phyloP scores from a whole-genome alignment of 139 green algal genomes.

The Pseudopediastrum boryanum region DNA sequence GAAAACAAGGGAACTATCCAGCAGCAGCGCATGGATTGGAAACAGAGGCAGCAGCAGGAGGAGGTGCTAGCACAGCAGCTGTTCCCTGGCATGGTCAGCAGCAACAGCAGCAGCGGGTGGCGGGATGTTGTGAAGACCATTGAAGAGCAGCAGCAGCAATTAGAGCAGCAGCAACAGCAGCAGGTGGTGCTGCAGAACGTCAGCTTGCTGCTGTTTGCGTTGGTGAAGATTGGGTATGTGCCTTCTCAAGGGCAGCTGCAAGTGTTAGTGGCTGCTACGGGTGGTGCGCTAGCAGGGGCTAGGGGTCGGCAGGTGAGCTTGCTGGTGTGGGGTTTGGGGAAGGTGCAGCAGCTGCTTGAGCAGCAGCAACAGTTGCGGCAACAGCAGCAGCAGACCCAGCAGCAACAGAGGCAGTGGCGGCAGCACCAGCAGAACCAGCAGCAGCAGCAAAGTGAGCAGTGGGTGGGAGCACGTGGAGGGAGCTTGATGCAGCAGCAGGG shows the following conservation, averaged over 20 bases:
- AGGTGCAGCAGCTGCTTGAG: too few species aligned
- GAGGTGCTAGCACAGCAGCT: background rate
- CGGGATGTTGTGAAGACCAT: background rate
- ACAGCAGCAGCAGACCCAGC: background rate
- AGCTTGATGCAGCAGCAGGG: background rate
- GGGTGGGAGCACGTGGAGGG: background rate
- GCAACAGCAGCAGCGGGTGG: background rate
- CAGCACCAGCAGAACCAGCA: conserved; percentile 1
- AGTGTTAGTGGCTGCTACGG: too few species aligned
- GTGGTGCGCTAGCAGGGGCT: too few species aligned
- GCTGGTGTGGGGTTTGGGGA: too few species aligned
- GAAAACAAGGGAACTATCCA: background rate
- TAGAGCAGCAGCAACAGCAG: background rate
- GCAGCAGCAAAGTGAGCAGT: background rate
- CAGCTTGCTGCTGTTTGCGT: too few species aligned
- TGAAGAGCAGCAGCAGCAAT: background rate
- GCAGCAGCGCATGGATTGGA: background rate
- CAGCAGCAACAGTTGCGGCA: background rate
- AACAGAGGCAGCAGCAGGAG: conserved; percentile 6
- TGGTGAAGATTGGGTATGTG: too few species aligned
- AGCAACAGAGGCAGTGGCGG: background rate
- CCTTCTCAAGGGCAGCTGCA: too few species aligned
- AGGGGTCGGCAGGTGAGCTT: too few species aligned
- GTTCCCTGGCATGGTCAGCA: background rate
- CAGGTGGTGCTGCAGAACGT: background rate